These are phyloP conservation scores for Microbotryomycetes sp. DNA, from an alignment of 1,284 basidiomycete species.

Conservation along the genomic window DNA sequence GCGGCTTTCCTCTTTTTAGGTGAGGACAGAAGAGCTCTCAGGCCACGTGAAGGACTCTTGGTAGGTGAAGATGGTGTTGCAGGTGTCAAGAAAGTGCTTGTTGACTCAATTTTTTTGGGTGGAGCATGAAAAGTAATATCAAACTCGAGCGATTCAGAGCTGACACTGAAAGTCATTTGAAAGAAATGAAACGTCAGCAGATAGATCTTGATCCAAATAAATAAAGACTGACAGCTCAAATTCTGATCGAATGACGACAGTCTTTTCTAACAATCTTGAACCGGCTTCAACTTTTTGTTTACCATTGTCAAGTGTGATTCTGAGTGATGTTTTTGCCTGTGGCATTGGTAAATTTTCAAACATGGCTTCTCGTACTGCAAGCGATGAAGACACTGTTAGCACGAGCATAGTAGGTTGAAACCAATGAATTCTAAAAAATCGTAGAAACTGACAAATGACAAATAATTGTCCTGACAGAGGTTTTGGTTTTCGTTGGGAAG, in stretches of 20 bases:
- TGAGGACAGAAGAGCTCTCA: conserved; percentile 28
- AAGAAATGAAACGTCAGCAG: background rate
- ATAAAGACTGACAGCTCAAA: conserved; percentile 71
- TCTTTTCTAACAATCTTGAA: conserved; percentile 59
- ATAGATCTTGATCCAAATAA: background rate
- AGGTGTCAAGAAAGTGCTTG: conserved; percentile 48
- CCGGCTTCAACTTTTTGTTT: conserved; percentile 94
- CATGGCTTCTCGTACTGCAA: conserved; percentile 67
- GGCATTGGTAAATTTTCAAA: conserved; percentile 68
- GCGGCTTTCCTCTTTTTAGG: conserved; percentile 25
- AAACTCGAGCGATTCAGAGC: conserved; percentile 83
- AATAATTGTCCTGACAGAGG: conserved; percentile 69
- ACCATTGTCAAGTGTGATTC: conserved; percentile 91
- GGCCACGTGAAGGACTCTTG: conserved; percentile 16
- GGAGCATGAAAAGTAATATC: conserved; percentile 48
- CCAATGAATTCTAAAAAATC: background rate
- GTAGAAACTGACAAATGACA: conserved; percentile 61
- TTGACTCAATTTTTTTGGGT: conserved; percentile 47
- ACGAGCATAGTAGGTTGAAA: background rate
- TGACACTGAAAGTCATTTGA: conserved; percentile 64
- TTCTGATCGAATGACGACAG: conserved; percentile 53
- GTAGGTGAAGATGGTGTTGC: conserved; percentile 22
- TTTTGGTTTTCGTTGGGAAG: conserved; percentile 2
- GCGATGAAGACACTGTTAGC: background rate
- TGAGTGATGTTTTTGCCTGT: conserved; percentile 61